Conservation (phyloP, 768 basidiomycete genomes). For the Chalciporus chontae region DNA sequence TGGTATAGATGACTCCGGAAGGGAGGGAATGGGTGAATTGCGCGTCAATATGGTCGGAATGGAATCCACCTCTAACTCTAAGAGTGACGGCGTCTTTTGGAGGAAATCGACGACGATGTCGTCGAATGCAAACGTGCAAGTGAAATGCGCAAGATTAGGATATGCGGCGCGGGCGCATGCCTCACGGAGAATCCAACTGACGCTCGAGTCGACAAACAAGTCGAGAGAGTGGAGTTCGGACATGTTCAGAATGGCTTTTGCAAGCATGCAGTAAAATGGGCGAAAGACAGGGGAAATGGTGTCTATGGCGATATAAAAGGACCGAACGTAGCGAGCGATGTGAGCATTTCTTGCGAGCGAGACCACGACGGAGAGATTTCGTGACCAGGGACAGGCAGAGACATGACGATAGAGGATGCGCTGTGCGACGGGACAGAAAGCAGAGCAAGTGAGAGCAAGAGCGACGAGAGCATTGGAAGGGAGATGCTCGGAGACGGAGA, state of each 20-base stretch:
- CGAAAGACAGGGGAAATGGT: conserved; percentile 38
- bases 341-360: conserved; percentile 56
- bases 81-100: conserved; percentile 47
- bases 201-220: conserved; percentile 44
- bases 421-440: conserved; percentile 48
- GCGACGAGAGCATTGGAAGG: conserved; percentile 39
- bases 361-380: conserved; percentile 46
- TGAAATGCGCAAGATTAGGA: conserved; percentile 50
- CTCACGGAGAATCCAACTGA: conserved; percentile 52
- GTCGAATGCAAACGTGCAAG: conserved; percentile 62
- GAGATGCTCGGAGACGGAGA: conserved; percentile 43
- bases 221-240: conserved; percentile 50
- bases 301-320: conserved; percentile 54
- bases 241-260: conserved; percentile 58
- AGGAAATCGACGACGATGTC: conserved; percentile 57
- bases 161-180: conserved; percentile 30
- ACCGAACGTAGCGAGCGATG: conserved; percentile 59
- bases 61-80: conserved; percentile 52
- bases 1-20: conserved; percentile 35
- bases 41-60: conserved; percentile 29
- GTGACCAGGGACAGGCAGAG: conserved; percentile 39
- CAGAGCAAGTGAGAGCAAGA: conserved; percentile 43
- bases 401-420: conserved; percentile 63
- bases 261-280: conserved; percentile 47
- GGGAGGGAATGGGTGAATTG: conserved; percentile 19